Base-by-base conservation (phyloP, 2,329 filamentous ascomycete species). In the Pseudogymnoascus sp. region DNA sequence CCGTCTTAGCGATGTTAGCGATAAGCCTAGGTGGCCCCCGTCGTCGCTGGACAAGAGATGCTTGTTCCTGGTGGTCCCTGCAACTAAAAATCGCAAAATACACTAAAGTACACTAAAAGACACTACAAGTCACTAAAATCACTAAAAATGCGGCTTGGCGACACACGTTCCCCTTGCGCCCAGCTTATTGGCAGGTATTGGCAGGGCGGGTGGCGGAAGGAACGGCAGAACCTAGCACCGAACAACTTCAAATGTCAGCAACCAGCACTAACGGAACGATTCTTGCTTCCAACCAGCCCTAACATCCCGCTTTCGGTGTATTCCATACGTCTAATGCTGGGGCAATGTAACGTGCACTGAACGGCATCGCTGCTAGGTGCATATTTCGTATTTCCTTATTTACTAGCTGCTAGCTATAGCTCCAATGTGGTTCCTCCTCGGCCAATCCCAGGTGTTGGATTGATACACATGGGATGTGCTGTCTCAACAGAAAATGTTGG, bases 131-230 rank as follows among this genome's bases (percentile, higher is more conserved):
- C 14, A 53, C 44, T 28, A 53, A 28, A 53, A 16, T 8, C 38
- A 44, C 40, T 44, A 44, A 21, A 44, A 44, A 34, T 5, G 10
- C n/a, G 1, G n/a, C 50, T 56, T 56, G 50, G 50, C 28, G 10
- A 56, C 25, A 34, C 50, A 56, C 50, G 50, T 56, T 56, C 50
- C 50, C 25, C 50, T 6, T 18, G 50, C 28, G 28, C 50, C 50
- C 50, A 56, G 50, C 50, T 56, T 56, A 56, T 56, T 56, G 50
- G 50, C 50, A 56, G 25, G 7, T 56, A 56, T 56, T 56, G 50
- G 50, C 28, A 56, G n/a, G 4, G 28, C 50, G 50, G 50, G 50
- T 56, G 50, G 50, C 25, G 50, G 50, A 56, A 56, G 50, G n/a
- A 34, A 34, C 28, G 25, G 50, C n/a, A 31, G 25, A 56, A 56